A percentile compares a stretch with the other conserved stretches of the same genome.
phyloP scores from a whole-genome alignment of 2,329 filamentous ascomycete species.

The Fusarium mangiferae region DNA sequence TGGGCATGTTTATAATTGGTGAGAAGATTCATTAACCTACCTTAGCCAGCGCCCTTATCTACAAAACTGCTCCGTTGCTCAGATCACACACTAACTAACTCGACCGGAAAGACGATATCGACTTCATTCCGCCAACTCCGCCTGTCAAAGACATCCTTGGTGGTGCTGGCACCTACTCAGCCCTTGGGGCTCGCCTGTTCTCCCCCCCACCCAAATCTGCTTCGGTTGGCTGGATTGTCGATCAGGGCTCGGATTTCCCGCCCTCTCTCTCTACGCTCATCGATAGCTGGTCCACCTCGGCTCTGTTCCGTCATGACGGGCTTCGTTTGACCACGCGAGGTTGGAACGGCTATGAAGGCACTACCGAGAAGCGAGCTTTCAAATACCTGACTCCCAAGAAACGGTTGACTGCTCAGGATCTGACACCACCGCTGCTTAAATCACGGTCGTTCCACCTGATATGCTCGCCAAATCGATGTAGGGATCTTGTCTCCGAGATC shows the following conservation, averaged over 20 bases:
- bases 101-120: constrained; percentile 82
- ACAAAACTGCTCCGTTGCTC: background rate
- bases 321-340: constrained; percentile 83
- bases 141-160: constrained; percentile 82
- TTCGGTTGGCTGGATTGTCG: constrained; percentile 88
- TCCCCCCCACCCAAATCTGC: constrained; percentile 74
- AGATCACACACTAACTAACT: constrained; percentile 25
- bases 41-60: background rate
- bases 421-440: constrained; percentile 73
- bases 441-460: constrained; percentile 88
- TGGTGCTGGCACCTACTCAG: constrained; percentile 87
- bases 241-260: constrained; percentile 90
- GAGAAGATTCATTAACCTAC: constrained; percentile 41
- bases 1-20: constrained; percentile 82
- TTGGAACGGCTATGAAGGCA: constrained; percentile 88
- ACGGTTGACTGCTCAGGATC: constrained; percentile 77
- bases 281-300: constrained; percentile 79
- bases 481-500: constrained; percentile 79
- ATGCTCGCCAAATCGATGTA: constrained; percentile 81
- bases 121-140: constrained; percentile 77
- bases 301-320: constrained; percentile 72
- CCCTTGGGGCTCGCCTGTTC: constrained; percentile 88
- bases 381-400: constrained; percentile 89
- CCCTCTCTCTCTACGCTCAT: constrained; percentile 70
- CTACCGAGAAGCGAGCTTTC: constrained; percentile 78